A percentile compares a stretch with the other conserved stretches of the same genome.
Evolutionary conservation across 805 yeast species (phyloP).

Genomic region (Zygotorulaspora chibaensis): DNA sequence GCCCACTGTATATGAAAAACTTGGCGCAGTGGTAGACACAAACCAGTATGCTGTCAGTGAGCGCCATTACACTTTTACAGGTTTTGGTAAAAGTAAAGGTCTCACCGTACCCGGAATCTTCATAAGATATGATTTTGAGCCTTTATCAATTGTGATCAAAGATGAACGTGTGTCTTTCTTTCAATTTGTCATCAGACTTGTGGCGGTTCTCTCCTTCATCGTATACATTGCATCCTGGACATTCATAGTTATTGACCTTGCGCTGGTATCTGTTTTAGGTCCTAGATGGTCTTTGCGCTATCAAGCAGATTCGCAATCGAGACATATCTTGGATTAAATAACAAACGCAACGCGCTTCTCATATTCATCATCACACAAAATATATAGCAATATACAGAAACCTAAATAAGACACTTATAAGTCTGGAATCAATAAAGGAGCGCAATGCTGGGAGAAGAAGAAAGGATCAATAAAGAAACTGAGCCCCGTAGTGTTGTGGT

Average conservation of each 20-base stretch:
- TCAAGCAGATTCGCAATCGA: conserved; percentile 26
- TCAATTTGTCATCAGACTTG: conserved; percentile 71
- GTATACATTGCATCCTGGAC: conserved; percentile 65
- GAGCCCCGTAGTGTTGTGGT: too few relatives aligned
- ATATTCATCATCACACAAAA: background rate
- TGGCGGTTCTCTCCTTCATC: conserved; percentile 80
- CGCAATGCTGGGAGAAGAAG: too few relatives aligned
- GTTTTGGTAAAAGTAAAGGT: conserved; percentile 12
- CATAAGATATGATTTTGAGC: conserved; percentile 84
- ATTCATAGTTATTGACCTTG: conserved; percentile 52
- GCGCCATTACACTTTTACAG: conserved; percentile 32
- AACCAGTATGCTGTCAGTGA: conserved; percentile 78
- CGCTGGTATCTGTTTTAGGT: conserved; percentile 53
- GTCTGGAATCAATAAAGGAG: too few relatives aligned
- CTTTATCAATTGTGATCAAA: conserved; percentile 62
- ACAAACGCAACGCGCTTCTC: background rate
- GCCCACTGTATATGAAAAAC: conserved; percentile 68
- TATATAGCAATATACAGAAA: background rate
- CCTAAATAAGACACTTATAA: background rate
- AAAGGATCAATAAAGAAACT: too few relatives aligned
- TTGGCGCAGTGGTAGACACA: conserved; percentile 73
- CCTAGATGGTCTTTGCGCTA: conserved; percentile 44
- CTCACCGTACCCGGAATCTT: conserved; percentile 67
- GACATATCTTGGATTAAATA: conserved; percentile 23
- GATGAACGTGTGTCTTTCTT: conserved; percentile 74